phyloP scores from a whole-genome alignment of 179 eudicot genomes.

The Drosera spatulata region DNA sequence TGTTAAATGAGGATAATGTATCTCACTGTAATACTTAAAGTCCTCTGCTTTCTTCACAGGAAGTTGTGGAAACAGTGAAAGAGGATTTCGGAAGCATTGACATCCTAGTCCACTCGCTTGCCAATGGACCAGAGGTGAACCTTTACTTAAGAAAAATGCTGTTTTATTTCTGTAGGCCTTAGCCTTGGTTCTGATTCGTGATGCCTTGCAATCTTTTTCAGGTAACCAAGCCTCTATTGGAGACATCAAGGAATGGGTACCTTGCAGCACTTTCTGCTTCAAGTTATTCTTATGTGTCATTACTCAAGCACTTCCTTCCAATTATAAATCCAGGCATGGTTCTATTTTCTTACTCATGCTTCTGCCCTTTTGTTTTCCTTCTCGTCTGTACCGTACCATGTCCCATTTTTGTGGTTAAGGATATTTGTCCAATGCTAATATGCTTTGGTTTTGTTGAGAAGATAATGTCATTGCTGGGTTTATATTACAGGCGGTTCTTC shows the following conservation, averaged over 20 bases:
- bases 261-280: constrained; percentile 98
- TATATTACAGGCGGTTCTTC: constrained; percentile 75
- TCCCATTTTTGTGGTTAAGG: neutral
- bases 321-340: constrained; percentile 86
- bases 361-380: constrained; percentile 1
- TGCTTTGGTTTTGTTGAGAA: no score
- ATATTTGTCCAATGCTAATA: no score
- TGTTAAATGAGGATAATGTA: neutral
- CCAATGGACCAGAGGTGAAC: constrained; percentile 91
- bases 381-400: neutral
- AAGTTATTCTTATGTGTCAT: constrained; percentile 90
- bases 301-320: constrained; percentile 86
- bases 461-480: neutral
- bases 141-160: no score
- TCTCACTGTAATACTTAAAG: constrained; percentile 2
- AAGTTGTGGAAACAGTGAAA: constrained; percentile 77
- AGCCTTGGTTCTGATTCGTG: constrained; percentile 6
- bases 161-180: neutral
- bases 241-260: constrained; percentile 89
- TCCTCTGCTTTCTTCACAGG: constrained; percentile 29
- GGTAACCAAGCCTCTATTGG: constrained; percentile 89
- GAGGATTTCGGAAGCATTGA: constrained; percentile 93
- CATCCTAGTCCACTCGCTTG: constrained; percentile 95
- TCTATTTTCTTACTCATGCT: constrained; percentile 1
- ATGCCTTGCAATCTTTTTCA: constrained; percentile 11